Evolutionary conservation across 2,329 filamentous ascomycete species (phyloP).

Genomic region (Epichloe elymi): DNA sequence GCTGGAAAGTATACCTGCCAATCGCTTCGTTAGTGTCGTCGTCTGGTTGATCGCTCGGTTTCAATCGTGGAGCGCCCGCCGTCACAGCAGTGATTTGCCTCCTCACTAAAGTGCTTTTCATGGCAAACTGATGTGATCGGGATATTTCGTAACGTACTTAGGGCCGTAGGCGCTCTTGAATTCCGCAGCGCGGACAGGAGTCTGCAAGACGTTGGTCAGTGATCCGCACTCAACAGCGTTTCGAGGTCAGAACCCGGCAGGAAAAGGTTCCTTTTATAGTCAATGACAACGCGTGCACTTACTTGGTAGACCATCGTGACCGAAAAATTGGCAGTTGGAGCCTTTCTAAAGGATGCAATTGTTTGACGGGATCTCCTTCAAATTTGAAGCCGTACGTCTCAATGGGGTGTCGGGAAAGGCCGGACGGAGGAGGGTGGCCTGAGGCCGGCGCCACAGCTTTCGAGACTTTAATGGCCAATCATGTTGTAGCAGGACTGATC

Average conservation of each 20-base stretch:
- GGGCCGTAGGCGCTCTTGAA: constrained; percentile 54
- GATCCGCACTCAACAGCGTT: neutral
- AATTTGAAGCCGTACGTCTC: constrained; percentile 10
- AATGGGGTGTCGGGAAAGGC: constrained; percentile 22
- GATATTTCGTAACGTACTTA: constrained; percentile 36
- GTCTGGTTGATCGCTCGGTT: neutral
- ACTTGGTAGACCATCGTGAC: constrained; percentile 30
- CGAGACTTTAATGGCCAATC: constrained; percentile 8
- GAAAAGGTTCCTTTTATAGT: too few species aligned
- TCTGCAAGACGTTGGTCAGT: constrained; percentile 27
- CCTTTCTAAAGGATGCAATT: constrained; percentile 23
- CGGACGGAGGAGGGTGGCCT: constrained; percentile 18
- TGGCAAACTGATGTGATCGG: neutral
- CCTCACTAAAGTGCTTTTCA: neutral
- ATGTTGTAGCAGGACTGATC: constrained; percentile 5
- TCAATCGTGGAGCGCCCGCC: neutral
- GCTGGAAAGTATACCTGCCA: constrained; percentile 45
- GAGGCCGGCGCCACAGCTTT: constrained; percentile 9
- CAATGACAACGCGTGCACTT: constrained; percentile 10
- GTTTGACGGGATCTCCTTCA: constrained; percentile 12
- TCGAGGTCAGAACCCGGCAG: neutral
- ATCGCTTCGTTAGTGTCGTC: constrained; percentile 14
- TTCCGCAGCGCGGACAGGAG: constrained; percentile 30
- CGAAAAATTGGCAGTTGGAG: constrained; percentile 15
- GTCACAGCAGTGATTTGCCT: neutral